Conservation (phyloP, 148 eudicot species). For the Agrostemma githago region DNA sequence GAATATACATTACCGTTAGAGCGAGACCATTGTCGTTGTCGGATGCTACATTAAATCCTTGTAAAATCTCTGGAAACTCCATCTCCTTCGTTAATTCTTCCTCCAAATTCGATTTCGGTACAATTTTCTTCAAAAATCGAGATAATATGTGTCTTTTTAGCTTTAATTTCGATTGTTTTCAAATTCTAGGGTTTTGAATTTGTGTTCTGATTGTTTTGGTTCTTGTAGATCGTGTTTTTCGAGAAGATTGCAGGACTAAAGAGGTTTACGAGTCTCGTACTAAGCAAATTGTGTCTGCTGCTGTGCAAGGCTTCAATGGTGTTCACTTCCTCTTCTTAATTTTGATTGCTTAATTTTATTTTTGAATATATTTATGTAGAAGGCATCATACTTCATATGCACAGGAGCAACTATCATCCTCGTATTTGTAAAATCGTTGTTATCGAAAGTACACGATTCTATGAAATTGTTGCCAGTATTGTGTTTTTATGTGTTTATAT, state of each 20-base stretch:
- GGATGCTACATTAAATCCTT: conserved; percentile 71
- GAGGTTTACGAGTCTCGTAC: conserved; percentile 77
- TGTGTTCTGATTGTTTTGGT: neutral
- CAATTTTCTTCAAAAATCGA: neutral
- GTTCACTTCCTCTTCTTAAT: conserved; percentile 14
- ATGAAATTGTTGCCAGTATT: neutral
- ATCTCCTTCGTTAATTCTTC: conserved; percentile 44
- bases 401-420: neutral
- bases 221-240: conserved; percentile 60
- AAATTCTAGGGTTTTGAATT: conserved; percentile 20
- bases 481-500: neutral
- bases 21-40: conserved; percentile 71
- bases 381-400: neutral
- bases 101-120: conserved; percentile 79
- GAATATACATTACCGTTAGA: conserved; percentile 80
- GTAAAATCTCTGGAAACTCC: conserved; percentile 73
- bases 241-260: conserved; percentile 60
- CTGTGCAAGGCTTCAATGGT: conserved; percentile 87
- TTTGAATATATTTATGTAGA: neutral
- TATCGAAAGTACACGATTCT: no score
- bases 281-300: conserved; percentile 72
- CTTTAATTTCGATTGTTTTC: neutral
- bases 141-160: neutral
- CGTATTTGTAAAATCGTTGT: neutral
- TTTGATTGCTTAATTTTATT: neutral